These are phyloP conservation scores for Colletotrichum sp. DNA, from an alignment of 2,329 filamentous ascomycete species.

Conservation along the genomic window DNA sequence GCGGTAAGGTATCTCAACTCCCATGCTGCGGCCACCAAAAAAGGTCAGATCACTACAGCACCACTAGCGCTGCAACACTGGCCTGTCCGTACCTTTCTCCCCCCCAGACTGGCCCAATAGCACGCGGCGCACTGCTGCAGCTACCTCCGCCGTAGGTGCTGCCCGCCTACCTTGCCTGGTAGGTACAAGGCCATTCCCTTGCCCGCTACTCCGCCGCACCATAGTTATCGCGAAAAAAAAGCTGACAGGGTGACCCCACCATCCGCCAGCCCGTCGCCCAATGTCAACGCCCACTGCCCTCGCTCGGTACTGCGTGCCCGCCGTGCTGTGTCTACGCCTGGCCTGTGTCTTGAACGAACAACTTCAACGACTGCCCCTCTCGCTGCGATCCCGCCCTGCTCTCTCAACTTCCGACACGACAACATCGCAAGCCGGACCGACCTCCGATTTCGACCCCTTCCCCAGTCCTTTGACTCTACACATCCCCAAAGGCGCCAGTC, in stretches of 20 bases:
- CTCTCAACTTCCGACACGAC: not conserved
- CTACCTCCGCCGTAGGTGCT: not conserved
- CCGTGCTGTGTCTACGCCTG: not conserved
- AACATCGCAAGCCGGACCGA: not conserved
- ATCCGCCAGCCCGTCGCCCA: conserved; percentile 13
- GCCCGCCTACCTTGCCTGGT: not conserved
- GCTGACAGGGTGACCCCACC: conserved; percentile 23
- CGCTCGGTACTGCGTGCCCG: not conserved
- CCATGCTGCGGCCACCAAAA: not conserved
- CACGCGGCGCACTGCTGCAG: not conserved
- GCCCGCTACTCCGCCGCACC: conserved; percentile 18
- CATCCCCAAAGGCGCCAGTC: conserved; percentile 32
- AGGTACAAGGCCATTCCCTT: not conserved
- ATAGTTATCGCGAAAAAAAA: conserved; percentile 24
- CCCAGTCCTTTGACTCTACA: conserved; percentile 15
- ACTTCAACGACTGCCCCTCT: conserved; percentile 20
- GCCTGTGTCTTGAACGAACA: not conserved
- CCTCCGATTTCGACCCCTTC: conserved; percentile 6
- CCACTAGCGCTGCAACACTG: not conserved
- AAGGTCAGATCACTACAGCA: not conserved
- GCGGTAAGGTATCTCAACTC: not conserved
- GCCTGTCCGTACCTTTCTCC: not conserved
- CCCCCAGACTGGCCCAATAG: not conserved
- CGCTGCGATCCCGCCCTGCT: not conserved
- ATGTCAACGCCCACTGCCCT: conserved; percentile 10